Evolutionary conservation across 31 red algal genomes (phyloP), one percentile per base, ranked within the genome.

Genomic region (Porphyra umbilicalis): DNA sequence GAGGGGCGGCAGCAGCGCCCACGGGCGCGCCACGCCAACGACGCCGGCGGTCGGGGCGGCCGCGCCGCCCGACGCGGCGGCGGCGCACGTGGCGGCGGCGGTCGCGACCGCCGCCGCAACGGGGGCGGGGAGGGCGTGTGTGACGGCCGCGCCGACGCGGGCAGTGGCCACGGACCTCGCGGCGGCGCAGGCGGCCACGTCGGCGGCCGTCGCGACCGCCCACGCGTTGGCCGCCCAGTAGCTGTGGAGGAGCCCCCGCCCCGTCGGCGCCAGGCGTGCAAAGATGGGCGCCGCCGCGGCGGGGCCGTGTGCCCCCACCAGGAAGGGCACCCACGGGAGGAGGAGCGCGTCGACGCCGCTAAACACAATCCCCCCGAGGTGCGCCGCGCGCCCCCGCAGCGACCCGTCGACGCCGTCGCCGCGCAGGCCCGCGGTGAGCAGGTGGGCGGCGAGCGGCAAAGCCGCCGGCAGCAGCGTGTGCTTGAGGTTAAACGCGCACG

Each of bases 211-310:
- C 68, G 86, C 88, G 5, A 92, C 79, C 25, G 95, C 89, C 89
- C 92, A 98, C 57, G 90, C 75, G 90, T 98, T 94, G 6, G 95
- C 90, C 67, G 95, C 95, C 95, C 95, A 98, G 78, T 98, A 95
- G 4, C 86, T 83, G 79, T 98, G 95, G 20, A 98, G 81, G n/a
- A 98, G 85, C 74, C 95, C 95, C 33, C 95, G 85, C 34, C 77
- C 79, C 46, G 95, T 91, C 18, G 95, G 95, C 39, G 95, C 90
- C 38, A 98, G 81, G 40, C 95, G 92, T 10, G 30, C 74, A 68
- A 80, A 67, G 14, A 79, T 44, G 10, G 37, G 16, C 16, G 57
- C 57, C 30, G 79, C 42, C 35, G 78, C 42, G 14, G 75, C 32
- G 29, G 34, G 31, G 35, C 86, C 86, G 29, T 39, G 77, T 8